Percentiles rank a stretch among this genome's conserved stretches.
Conservation (phyloP, 129 eudicot species). For the Ambrosia artemisiifolia region DNA sequence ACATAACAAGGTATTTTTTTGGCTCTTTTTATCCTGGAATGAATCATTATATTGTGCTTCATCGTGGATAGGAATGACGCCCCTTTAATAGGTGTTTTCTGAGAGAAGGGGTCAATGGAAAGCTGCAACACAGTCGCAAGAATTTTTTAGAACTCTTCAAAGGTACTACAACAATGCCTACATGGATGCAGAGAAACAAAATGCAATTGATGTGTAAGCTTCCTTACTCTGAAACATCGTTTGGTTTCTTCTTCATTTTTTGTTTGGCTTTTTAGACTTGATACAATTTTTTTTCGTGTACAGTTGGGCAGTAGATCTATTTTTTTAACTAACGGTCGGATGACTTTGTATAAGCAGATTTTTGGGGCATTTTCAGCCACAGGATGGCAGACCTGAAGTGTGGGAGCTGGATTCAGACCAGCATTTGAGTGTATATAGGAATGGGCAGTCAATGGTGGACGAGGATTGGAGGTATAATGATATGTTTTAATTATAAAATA, state of each 20-base stretch:
- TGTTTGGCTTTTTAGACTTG: background rate
- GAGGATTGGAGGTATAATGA: constrained; percentile 49
- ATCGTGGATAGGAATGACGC: background rate
- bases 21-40: constrained; percentile 1
- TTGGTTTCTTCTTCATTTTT: too few relatives aligned
- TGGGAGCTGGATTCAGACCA: constrained; percentile 72
- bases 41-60: background rate
- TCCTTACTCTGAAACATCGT: too few relatives aligned
- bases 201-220: constrained; percentile 83
- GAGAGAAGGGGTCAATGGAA: constrained; percentile 79
- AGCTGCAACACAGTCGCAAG: constrained; percentile 73
- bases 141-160: constrained; percentile 69
- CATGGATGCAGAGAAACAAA: constrained; percentile 78
- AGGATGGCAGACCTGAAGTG: constrained; percentile 50
- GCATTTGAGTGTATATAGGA: constrained; percentile 40
- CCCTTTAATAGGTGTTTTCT: constrained; percentile 56
- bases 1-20: constrained; percentile 63
- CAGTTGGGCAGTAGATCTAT: too few relatives aligned
- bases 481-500: too few relatives aligned
- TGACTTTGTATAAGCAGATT: constrained; percentile 48
- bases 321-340: too few relatives aligned
- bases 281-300: too few relatives aligned
- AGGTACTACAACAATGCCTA: constrained; percentile 81
- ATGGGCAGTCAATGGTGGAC: constrained; percentile 44
- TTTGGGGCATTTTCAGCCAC: constrained; percentile 73